phyloP scores from a whole-genome alignment of 352 stramenopile species.

The Thalassiosira sp. region DNA sequence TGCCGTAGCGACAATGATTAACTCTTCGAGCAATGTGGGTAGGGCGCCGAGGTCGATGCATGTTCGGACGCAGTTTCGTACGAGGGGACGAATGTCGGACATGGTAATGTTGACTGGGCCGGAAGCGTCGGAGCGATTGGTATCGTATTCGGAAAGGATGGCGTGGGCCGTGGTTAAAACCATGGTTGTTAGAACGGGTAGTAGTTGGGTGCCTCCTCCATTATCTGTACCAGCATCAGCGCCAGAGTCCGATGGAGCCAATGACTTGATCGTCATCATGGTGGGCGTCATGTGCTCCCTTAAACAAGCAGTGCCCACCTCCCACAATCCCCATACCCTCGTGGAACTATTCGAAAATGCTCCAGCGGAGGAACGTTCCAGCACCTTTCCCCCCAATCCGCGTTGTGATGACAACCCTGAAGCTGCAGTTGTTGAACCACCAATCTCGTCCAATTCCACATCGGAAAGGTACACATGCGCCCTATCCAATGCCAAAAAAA shows the following conservation, averaged over 20 bases:
- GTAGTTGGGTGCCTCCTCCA: not conserved
- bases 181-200: conserved; percentile 29
- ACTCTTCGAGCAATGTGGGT: conserved; percentile 32
- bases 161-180: conserved; percentile 30
- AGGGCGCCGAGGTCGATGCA: conserved; percentile 42
- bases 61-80: conserved; percentile 39
- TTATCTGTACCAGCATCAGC: not conserved
- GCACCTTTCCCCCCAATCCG: conserved; percentile 26
- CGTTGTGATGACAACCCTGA: too few relatives aligned
- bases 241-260: not conserved
- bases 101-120: not conserved
- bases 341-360: conserved; percentile 9
- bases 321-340: conserved; percentile 45
- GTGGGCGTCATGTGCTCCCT: conserved; percentile 28
- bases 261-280: not conserved
- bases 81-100: conserved; percentile 25
- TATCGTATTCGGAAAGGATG: conserved; percentile 44
- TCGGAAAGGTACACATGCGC: conserved; percentile 32
- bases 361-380: conserved; percentile 29
- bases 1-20: conserved; percentile 30
- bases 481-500: conserved; percentile 59
- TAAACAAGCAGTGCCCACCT: conserved; percentile 54
- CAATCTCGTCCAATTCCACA: conserved; percentile 19
- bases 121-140: not conserved
- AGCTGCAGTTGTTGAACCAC: too few relatives aligned